Conservation (phyloP, 768 basidiomycete species). For the Auricularia sp. region DNA sequence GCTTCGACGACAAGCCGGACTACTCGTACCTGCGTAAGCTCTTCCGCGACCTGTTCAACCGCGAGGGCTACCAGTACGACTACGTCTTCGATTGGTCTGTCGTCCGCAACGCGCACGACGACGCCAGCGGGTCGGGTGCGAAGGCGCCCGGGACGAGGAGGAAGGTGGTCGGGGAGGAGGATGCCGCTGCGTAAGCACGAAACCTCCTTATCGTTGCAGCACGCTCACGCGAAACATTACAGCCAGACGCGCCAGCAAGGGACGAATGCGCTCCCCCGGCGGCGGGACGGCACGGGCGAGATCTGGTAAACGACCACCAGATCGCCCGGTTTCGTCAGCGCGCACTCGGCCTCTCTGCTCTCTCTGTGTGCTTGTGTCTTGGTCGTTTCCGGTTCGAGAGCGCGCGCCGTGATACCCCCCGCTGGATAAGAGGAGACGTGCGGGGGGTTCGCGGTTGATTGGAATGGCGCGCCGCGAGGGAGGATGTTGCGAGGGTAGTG, state of each 20-base stretch:
- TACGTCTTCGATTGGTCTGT: constrained; percentile 99
- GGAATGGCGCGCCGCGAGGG: not conserved
- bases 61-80: constrained; percentile 98
- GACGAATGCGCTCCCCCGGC: constrained; percentile 37
- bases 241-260: constrained; percentile 77
- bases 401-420: not conserved
- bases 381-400: not conserved
- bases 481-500: not conserved
- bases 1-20: constrained; percentile 99
- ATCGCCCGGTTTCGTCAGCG: not conserved
- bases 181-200: constrained; percentile 64
- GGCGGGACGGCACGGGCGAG: constrained; percentile 40
- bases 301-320: constrained; percentile 31
- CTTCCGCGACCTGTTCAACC: constrained; percentile 95
- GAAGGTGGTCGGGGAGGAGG: constrained; percentile 79
- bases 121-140: constrained; percentile 40
- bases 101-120: constrained; percentile 63
- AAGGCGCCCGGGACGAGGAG: constrained; percentile 50
- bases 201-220: constrained; percentile 2
- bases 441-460: not conserved
- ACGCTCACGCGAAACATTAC: constrained; percentile 43
- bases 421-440: not conserved
- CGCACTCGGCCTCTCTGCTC: not conserved
- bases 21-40: constrained; percentile 99
- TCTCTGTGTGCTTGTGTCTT: not conserved